Evolutionary conservation across 495 filamentous ascomycete genomes (phyloP).

Genomic region (Penicillium silybi): DNA sequence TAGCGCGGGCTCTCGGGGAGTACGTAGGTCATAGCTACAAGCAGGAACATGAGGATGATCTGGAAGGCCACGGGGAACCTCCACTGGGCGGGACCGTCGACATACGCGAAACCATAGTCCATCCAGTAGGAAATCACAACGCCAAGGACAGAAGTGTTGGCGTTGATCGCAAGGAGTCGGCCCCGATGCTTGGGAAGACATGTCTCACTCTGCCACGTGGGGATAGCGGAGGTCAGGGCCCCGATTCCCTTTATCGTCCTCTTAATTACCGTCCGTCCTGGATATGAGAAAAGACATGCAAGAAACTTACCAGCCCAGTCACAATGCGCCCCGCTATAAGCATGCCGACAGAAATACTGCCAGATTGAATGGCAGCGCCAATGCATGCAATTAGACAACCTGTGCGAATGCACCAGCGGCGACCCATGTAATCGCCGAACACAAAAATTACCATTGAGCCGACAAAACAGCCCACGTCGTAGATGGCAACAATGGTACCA

Average conservation of each 20-base stretch:
- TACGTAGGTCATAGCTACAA: slow-evolving; percentile 46
- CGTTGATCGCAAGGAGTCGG: not conserved
- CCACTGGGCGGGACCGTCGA: slow-evolving; percentile 46
- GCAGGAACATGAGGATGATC: slow-evolving; percentile 50
- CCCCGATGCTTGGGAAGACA: slow-evolving; percentile 2
- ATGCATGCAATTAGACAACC: slow-evolving; percentile 68
- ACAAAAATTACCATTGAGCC: slow-evolving; percentile 64
- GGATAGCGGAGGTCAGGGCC: too few relatives aligned
- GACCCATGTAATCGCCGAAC: slow-evolving; percentile 60
- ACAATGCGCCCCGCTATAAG: slow-evolving; percentile 65
- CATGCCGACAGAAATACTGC: slow-evolving; percentile 46
- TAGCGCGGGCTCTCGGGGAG: slow-evolving; percentile 60
- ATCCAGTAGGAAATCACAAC: slow-evolving; percentile 34
- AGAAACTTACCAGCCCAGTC: slow-evolving; percentile 67
- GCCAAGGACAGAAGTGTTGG: not conserved
- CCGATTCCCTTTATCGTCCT: slow-evolving; percentile 64
- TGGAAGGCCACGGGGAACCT: slow-evolving; percentile 54
- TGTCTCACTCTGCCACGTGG: slow-evolving; percentile 60
- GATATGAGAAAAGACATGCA: too few relatives aligned
- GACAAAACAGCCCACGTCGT: slow-evolving; percentile 61
- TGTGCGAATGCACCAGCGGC: slow-evolving; percentile 52
- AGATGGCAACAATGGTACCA: not conserved
- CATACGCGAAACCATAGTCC: slow-evolving; percentile 54
- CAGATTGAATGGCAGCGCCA: slow-evolving; percentile 66
- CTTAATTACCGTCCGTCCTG: slow-evolving; percentile 69